Evolutionary conservation across 768 basidiomycete species (phyloP), one percentile per base, ranked within the genome.

Genomic region (Multifurca ochricompacta): DNA sequence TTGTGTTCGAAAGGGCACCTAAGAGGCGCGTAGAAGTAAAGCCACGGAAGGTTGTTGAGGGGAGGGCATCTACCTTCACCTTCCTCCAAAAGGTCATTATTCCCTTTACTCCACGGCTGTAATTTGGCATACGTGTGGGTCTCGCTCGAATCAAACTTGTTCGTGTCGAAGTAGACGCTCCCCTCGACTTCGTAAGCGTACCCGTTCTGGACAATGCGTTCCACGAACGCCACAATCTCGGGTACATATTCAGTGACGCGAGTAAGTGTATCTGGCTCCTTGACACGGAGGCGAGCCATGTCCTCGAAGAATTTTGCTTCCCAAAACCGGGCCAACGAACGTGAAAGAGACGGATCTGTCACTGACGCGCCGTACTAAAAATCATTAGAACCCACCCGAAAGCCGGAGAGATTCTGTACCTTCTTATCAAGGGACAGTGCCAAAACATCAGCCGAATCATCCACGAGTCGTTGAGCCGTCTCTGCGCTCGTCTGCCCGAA

Each of bases 231-330:
- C 46, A 93, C 90, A 59, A 97, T 90, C 70, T 98, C 94, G 3
- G 93, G 91, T 7, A 99, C 85, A 69, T 92, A 99, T 70, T 98
- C 96, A 1, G 94, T 94, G 5, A 98, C 96, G 37, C 95, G 84
- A 1, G 96, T 98, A 50, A 97, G 70, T 4, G 82, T 90, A 67
- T 95, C 91, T 16, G 96, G 93, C 19, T 85, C 81, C 54, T 85
- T 82, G 36, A 98, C 87, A 58, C 79, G 80, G 16, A 99, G 78
- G n/a, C 85, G 81, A 14, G 74, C 71, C 96, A 99, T 99, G 64
- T 97, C 93, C 28, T 81, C 73, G 73, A 95, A 92, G 73, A 93
- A 99, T 51, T 82, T 78, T 30, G 71, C 73, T 69, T 98, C 96
- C 93, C 93, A 97, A 66, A 83, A 82, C 7, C 87, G 78, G 1